A percentile compares a stretch with the other conserved stretches of the same genome.
phyloP scores from a whole-genome alignment of 768 basidiomycete genomes.

The Pisolithus microcarpus region DNA sequence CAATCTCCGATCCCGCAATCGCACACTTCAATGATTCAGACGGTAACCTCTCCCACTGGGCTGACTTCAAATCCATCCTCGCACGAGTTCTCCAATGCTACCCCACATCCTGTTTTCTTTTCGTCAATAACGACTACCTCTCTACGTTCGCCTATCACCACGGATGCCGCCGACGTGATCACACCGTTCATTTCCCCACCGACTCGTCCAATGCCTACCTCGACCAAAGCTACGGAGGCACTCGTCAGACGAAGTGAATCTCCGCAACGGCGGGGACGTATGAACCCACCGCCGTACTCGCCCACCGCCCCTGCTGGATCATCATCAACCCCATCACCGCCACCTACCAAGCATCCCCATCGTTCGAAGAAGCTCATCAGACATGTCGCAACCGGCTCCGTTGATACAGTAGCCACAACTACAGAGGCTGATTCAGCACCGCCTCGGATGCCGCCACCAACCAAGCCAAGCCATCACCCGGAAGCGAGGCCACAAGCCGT shows the following conservation, averaged over 20 bases:
- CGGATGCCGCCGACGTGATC: slow-evolving; percentile 18
- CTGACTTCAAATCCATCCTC: neutral
- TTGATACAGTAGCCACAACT: neutral
- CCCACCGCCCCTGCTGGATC: neutral
- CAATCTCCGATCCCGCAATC: neutral
- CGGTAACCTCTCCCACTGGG: neutral
- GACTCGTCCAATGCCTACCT: neutral
- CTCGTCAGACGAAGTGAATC: neutral
- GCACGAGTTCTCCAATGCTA: slow-evolving; percentile 10
- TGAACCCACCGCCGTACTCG: slow-evolving; percentile 25
- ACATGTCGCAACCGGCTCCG: neutral
- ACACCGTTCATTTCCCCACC: slow-evolving; percentile 15
- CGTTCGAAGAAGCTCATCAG: neutral
- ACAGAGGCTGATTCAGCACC: neutral
- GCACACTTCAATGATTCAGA: neutral
- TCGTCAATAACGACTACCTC: neutral
- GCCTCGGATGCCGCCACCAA: neutral
- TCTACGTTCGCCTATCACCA: neutral
- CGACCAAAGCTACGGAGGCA: slow-evolving; percentile 5
- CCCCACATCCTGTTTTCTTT: slow-evolving; percentile 1
- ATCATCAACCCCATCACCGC: neutral
- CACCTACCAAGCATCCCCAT: neutral
- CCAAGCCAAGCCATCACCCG: neutral
- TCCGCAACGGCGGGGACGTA: slow-evolving; percentile 7
- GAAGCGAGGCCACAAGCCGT: neutral